Percentiles rank a stretch among this genome's conserved stretches.
Evolutionary conservation across 2,329 filamentous ascomycete genomes (phyloP).

Genomic region (Fusarium poae): DNA sequence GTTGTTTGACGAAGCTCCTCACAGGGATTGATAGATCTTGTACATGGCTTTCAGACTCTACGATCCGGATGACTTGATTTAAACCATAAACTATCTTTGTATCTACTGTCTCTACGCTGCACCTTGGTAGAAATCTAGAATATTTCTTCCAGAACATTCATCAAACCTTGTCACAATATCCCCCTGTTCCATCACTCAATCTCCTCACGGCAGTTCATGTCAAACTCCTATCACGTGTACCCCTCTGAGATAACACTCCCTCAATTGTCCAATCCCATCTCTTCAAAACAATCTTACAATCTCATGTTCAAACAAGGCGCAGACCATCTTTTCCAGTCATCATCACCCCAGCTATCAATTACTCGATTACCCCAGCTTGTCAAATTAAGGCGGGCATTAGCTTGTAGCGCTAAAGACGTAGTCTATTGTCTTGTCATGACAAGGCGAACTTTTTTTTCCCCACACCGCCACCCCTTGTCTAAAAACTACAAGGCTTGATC

Average conservation of each 20-base stretch:
- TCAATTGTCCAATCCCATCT: slow-evolving; percentile 8
- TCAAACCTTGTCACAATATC: background rate
- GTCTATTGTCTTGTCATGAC: slow-evolving; percentile 28
- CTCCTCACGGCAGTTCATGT: background rate
- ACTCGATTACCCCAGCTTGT: slow-evolving; percentile 32
- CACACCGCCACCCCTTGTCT: slow-evolving; percentile 23
- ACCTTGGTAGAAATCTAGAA: background rate
- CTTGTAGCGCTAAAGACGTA: slow-evolving; percentile 41
- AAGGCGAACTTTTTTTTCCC: slow-evolving; percentile 36
- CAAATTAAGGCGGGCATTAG: slow-evolving; percentile 38
- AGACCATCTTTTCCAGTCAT: background rate
- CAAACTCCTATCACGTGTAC: slow-evolving; percentile 8
- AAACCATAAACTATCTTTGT: background rate
- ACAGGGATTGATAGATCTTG: background rate
- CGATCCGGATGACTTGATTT: background rate
- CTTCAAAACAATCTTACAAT: background rate
- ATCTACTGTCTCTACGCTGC: background rate
- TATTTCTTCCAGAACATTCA: background rate
- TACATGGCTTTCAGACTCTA: background rate
- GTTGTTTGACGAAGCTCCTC: slow-evolving; percentile 32
- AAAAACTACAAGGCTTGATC: slow-evolving; percentile 10
- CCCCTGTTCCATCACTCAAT: background rate
- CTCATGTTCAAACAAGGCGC: slow-evolving; percentile 21
- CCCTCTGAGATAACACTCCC: background rate
- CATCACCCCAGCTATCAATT: background rate